phyloP scores from a whole-genome alignment of 371 early-diverging fungal genomes.

The Lichtheimia corymbifera region DNA sequence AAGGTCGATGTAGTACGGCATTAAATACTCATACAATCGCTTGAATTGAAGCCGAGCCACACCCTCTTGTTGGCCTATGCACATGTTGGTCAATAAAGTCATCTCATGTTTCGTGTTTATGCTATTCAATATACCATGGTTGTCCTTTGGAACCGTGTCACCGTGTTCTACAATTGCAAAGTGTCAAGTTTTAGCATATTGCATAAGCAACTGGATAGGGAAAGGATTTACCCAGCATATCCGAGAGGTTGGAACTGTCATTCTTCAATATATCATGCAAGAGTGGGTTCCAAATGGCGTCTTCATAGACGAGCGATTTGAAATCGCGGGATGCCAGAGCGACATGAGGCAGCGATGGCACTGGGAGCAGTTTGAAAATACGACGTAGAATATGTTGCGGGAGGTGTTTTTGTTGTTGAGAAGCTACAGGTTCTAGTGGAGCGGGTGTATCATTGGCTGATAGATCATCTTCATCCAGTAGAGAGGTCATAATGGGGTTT shows the following conservation, averaged over 20 bases:
- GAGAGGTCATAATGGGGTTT: too few relatives aligned
- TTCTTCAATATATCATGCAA: constrained; percentile 32
- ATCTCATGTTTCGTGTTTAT: too few relatives aligned
- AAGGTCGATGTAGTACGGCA: constrained; percentile 77
- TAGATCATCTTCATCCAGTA: too few relatives aligned
- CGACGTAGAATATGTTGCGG: constrained; percentile 51
- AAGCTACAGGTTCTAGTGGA: too few relatives aligned
- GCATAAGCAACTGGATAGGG: background rate
- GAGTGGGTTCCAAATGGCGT: constrained; percentile 62
- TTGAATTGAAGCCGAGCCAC: constrained; percentile 69
- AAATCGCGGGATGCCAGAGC: constrained; percentile 59
- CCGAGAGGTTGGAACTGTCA: constrained; percentile 16
- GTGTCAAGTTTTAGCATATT: background rate
- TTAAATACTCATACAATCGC: constrained; percentile 58
- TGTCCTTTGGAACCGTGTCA: too few relatives aligned
- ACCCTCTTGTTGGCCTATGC: constrained; percentile 42
- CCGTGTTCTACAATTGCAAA: too few relatives aligned
- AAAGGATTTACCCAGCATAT: too few relatives aligned
- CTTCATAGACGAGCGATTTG: constrained; percentile 63
- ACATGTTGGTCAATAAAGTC: too few relatives aligned
- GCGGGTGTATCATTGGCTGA: too few relatives aligned
- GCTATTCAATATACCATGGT: too few relatives aligned
- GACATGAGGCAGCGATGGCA: constrained; percentile 45
- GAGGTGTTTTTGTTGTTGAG: constrained; percentile 18
- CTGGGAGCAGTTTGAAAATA: constrained; percentile 50